These are phyloP conservation scores for Apiotrichum veenhuisii DNA, from an alignment of 1,284 basidiomycete genomes.

Conservation along the genomic window DNA sequence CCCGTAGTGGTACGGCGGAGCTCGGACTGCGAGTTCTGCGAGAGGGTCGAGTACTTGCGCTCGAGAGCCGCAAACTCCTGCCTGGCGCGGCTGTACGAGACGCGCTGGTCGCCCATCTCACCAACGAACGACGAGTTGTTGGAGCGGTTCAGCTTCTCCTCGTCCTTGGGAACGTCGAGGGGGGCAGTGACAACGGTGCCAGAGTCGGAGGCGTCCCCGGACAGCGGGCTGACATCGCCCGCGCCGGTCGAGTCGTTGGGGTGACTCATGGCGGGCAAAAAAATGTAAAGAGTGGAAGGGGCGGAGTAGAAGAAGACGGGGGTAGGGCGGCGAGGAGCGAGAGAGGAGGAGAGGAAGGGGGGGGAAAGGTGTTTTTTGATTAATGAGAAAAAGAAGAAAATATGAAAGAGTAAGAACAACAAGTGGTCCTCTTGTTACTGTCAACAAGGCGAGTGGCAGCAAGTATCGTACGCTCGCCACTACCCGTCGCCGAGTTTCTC, in stretches of 20 bases:
- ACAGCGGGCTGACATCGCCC: neutral
- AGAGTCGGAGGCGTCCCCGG: neutral
- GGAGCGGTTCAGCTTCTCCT: slow-evolving; percentile 18
- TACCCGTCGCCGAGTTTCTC: neutral
- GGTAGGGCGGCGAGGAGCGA: neutral
- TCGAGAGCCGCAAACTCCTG: slow-evolving; percentile 44
- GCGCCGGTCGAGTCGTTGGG: neutral
- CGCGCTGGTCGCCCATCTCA: slow-evolving; percentile 33
- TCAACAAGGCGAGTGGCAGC: neutral
- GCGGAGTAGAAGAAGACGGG: neutral
- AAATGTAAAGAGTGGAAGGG: neutral
- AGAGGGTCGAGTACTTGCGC: slow-evolving; percentile 39
- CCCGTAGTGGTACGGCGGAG: slow-evolving; percentile 33
- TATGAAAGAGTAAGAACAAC: neutral
- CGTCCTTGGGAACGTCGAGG: neutral
- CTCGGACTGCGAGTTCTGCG: slow-evolving; percentile 30
- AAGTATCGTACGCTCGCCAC: neutral
- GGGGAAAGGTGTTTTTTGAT: neutral
- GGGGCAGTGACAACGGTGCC: neutral
- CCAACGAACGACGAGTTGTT: slow-evolving; percentile 33
- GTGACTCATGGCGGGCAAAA: neutral
- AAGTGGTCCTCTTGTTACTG: neutral
- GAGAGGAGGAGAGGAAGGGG: neutral
- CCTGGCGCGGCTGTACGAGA: slow-evolving; percentile 38
- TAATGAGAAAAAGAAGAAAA: neutral